Evolutionary conservation across 129 eudicot species (phyloP), one percentile per base, ranked within the genome.

Genomic region (Pulicaria dysenterica): DNA sequence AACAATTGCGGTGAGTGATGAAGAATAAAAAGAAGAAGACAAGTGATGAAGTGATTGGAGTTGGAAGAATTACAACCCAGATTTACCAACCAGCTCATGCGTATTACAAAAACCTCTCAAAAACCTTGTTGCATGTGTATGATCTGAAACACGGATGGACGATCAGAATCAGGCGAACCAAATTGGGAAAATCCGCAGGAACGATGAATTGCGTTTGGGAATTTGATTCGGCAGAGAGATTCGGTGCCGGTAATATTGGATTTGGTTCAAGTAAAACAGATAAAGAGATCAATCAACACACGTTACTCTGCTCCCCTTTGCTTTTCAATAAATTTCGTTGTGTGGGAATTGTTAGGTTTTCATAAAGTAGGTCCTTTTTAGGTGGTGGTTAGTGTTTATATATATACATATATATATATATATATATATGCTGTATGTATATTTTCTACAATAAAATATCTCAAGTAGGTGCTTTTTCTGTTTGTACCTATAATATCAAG

Each of bases 41-140:
- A 79, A 73, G 86, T 88, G 64, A 80, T 82, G 76, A 88, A 86
- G 75, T 89, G 87, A 76, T 86, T 81, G 4, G 90, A 84, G 79
- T 84, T 83, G 53, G 86, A 79, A 36, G 79, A 77, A 83, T 83
- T 70, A 69, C 70, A 77, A 58, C 81, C 86, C 82, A 89, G 96
- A 83, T 88, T 84, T 19, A 76, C 83, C 78, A 53, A 87, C 81
- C 95, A 82, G 91, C 89, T 92, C 96, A 92, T 92, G 84, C 98
- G 98, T 91, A 46, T 79, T 38, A 45, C 69, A 51, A 59, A 59
- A 77, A 44, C 45, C 69, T 24, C 50, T 76, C 80, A 40, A 54
- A 77, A 59, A 50, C 70, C 81, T 42, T 3, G 40, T 3, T 7
- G 76, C 64, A 9, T 73, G 37, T 73, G n/a, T 53, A 31, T 37